These are phyloP conservation scores for Tephrocybe sp. DNA, from an alignment of 768 basidiomycete species.

Conservation along the genomic window DNA sequence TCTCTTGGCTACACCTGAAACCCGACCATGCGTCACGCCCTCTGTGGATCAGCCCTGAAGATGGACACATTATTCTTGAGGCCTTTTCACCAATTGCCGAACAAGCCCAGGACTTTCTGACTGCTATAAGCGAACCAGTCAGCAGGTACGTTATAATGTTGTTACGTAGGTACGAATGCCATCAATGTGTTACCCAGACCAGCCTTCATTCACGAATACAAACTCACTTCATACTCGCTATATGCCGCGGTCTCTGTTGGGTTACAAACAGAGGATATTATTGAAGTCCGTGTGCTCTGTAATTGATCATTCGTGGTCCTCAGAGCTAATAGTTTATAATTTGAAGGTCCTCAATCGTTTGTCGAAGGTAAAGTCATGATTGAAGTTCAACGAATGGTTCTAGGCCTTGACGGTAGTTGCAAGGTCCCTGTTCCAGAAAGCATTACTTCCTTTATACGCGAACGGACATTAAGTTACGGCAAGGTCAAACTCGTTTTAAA, in stretches of 20 bases:
- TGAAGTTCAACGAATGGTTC: not conserved
- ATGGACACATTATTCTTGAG: slow-evolving; percentile 93
- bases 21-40: slow-evolving; percentile 90
- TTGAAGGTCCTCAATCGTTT: slow-evolving; percentile 72
- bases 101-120: slow-evolving; percentile 97
- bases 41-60: slow-evolving; percentile 93
- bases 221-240: slow-evolving; percentile 94
- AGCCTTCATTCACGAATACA: slow-evolving; percentile 98
- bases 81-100: slow-evolving; percentile 97
- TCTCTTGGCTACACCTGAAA: slow-evolving; percentile 84
- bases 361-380: slow-evolving; percentile 55
- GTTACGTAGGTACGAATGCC: slow-evolving; percentile 27
- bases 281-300: slow-evolving; percentile 69
- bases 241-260: slow-evolving; percentile 99
- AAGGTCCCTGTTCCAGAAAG: slow-evolving; percentile 91
- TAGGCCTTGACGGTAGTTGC: slow-evolving; percentile 4
- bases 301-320: slow-evolving; percentile 18
- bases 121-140: slow-evolving; percentile 97
- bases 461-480: slow-evolving; percentile 93
- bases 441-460: slow-evolving; percentile 84
- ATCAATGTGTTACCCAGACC: slow-evolving; percentile 55
- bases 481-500: slow-evolving; percentile 98
- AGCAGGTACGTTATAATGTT: slow-evolving; percentile 71
- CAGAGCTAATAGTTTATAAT: slow-evolving; percentile 23
- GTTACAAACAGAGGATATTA: slow-evolving; percentile 95